A percentile compares a stretch with the other conserved stretches of the same genome.
Evolutionary conservation across 2,329 filamentous ascomycete species (phyloP).

Genomic region (Aspergillus melleus): DNA sequence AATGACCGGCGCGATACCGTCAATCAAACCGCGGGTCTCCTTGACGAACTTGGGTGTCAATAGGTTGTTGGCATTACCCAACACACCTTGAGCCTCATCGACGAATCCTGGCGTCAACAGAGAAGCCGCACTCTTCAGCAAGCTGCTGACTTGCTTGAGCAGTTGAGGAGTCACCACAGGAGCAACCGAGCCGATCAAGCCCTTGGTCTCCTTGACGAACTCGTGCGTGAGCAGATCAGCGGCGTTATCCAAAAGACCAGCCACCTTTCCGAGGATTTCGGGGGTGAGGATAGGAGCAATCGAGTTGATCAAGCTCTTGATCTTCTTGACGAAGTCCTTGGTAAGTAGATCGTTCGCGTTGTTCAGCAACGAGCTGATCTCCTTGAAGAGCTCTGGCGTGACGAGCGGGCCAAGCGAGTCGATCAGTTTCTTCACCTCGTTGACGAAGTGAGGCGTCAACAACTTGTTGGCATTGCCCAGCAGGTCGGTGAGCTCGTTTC

Average conservation of each 20-base stretch:
- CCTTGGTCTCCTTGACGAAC: constrained; percentile 27
- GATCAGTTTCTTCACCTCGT: constrained; percentile 25
- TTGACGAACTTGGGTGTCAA: constrained; percentile 30
- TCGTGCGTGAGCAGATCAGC: constrained; percentile 24
- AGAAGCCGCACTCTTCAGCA: constrained; percentile 30
- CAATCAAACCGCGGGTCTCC: constrained; percentile 16
- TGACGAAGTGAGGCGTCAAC: constrained; percentile 31
- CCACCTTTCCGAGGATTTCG: constrained; percentile 21
- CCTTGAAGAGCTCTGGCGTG: constrained; percentile 23
- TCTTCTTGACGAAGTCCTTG: constrained; percentile 23
- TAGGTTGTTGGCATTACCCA: constrained; percentile 19
- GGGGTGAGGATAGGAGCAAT: constrained; percentile 20
- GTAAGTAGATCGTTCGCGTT: constrained; percentile 28
- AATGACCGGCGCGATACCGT: constrained; percentile 10
- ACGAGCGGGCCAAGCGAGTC: constrained; percentile 21
- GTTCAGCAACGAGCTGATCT: constrained; percentile 19
- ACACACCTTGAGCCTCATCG: constrained; percentile 22
- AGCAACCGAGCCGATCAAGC: constrained; percentile 24
- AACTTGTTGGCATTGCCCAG: constrained; percentile 27
- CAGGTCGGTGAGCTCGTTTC: constrained; percentile 16
- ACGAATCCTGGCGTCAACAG: constrained; percentile 35
- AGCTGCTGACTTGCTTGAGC: constrained; percentile 22
- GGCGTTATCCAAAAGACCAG: constrained; percentile 23
- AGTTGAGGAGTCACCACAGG: constrained; percentile 26
- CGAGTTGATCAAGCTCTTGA: constrained; percentile 16